phyloP scores from a whole-genome alignment of 768 basidiomycete genomes.

The Coprinopsis cinerea region DNA sequence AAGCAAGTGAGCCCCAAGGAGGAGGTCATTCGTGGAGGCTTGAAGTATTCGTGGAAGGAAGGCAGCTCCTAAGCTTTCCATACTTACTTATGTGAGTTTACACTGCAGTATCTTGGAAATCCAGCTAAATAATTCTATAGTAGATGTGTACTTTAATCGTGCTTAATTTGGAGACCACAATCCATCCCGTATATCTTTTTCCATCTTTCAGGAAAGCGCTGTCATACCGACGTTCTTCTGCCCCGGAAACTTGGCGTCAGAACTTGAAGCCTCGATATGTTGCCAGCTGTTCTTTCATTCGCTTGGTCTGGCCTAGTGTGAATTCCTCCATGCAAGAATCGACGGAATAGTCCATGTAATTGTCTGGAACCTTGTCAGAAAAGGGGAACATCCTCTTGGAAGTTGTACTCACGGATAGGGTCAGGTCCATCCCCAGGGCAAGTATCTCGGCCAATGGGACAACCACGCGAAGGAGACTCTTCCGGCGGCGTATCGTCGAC shows the following conservation, averaged over 20 bases:
- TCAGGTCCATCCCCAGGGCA: slow-evolving; percentile 35
- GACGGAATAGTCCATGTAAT: slow-evolving; percentile 51
- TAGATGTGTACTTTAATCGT: neutral
- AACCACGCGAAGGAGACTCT: slow-evolving; percentile 35
- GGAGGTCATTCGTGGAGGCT: slow-evolving; percentile 59
- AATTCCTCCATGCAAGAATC: slow-evolving; percentile 47
- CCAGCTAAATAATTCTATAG: too few species aligned
- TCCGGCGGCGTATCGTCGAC: slow-evolving; percentile 47
- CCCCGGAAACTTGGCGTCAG: too few species aligned
- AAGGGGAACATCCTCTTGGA: neutral
- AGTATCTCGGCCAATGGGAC: slow-evolving; percentile 32
- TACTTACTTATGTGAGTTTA: neutral
- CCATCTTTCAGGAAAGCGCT: neutral
- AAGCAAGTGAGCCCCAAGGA: slow-evolving; percentile 53
- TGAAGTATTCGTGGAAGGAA: slow-evolving; percentile 71
- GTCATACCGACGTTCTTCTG: too few species aligned
- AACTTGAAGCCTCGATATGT: slow-evolving; percentile 36
- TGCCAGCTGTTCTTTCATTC: slow-evolving; percentile 34
- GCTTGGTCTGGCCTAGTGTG: slow-evolving; percentile 39
- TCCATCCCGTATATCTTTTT: too few species aligned
- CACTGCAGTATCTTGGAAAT: neutral
- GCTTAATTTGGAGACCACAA: neutral
- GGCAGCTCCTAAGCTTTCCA: slow-evolving; percentile 39
- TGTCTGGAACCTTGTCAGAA: slow-evolving; percentile 22
- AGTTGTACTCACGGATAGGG: slow-evolving; percentile 32